Conservation (phyloP, 2,329 filamentous ascomycete species). For the Coniochaeta pulveracea region DNA sequence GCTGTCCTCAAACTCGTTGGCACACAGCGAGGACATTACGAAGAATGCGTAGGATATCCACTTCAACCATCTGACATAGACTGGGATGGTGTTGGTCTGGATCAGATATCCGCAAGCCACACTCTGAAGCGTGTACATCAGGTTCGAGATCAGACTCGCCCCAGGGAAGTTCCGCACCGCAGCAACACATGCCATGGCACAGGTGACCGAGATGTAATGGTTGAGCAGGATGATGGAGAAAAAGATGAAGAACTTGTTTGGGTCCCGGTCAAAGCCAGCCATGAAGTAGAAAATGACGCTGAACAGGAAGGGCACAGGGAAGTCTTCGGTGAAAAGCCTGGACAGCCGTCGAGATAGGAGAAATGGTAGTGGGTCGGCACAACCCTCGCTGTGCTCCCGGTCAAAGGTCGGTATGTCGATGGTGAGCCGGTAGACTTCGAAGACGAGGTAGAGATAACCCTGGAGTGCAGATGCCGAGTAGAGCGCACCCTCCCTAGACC, state of each 20-base stretch:
- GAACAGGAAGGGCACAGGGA: conserved; percentile 62
- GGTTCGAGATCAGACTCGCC: conserved; percentile 60
- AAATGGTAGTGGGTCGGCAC: conserved; percentile 58
- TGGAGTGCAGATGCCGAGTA: conserved; percentile 64
- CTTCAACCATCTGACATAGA: conserved; percentile 72
- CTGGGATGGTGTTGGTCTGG: conserved; percentile 58
- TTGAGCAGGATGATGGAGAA: conserved; percentile 56
- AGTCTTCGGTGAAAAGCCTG: conserved; percentile 57
- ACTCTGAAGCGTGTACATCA: conserved; percentile 62
- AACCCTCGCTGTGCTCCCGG: conserved; percentile 61
- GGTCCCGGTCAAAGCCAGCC: conserved; percentile 57
- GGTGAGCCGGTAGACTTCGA: conserved; percentile 65
- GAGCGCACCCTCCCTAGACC: conserved; percentile 60
- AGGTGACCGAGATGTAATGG: conserved; percentile 64
- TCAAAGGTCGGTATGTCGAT: conserved; percentile 68
- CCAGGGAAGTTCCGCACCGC: conserved; percentile 56
- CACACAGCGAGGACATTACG: conserved; percentile 56
- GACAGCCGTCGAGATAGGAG: conserved; percentile 60
- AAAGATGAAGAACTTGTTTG: conserved; percentile 58
- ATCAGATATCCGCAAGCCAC: conserved; percentile 71
- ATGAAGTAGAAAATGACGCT: conserved; percentile 68
- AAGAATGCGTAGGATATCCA: conserved; percentile 59
- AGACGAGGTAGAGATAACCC: conserved; percentile 65
- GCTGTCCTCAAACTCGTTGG: conserved; percentile 60
- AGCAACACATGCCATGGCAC: conserved; percentile 57